phyloP scores from a whole-genome alignment of 306 rosid species.

The Ormosia emarginata region DNA sequence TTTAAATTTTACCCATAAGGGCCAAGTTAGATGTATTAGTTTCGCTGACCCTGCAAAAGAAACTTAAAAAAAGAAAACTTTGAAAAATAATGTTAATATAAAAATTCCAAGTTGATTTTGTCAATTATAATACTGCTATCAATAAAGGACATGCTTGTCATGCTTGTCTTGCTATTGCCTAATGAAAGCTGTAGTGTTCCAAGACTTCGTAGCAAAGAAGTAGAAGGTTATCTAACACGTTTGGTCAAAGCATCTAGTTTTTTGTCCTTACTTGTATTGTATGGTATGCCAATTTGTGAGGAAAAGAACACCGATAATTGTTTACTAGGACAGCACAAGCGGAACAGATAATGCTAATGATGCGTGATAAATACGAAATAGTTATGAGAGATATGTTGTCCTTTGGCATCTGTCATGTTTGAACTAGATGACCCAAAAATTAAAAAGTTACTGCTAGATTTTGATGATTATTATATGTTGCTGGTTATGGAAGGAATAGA shows the following conservation, averaged over 20 bases:
- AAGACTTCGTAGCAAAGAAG: conserved; percentile 22
- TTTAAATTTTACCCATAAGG: not conserved
- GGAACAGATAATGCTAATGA: not conserved
- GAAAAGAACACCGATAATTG: not conserved
- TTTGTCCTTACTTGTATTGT: not conserved
- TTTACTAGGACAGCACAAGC: not conserved
- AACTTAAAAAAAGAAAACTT: not conserved
- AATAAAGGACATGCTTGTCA: conserved; percentile 22
- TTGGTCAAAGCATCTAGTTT: not conserved
- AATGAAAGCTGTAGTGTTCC: conserved; percentile 23
- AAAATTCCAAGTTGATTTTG: conserved; percentile 19
- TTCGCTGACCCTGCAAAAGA: conserved; percentile 15
- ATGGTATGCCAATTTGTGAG: not conserved
- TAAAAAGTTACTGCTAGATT: not conserved
- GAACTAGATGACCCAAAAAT: not conserved
- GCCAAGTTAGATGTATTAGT: conserved; percentile 10
- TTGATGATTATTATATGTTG: not conserved
- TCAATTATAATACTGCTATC: not conserved
- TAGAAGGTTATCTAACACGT: not conserved
- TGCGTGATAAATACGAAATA: conserved; percentile 8
- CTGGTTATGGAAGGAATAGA: not conserved
- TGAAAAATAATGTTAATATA: not conserved
- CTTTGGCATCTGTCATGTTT: not conserved
- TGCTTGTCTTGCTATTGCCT: conserved; percentile 19
- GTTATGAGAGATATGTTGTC: not conserved